Evolutionary conservation across 2,329 filamentous ascomycete genomes (phyloP).

Genomic region (Didymella arachidicola): DNA sequence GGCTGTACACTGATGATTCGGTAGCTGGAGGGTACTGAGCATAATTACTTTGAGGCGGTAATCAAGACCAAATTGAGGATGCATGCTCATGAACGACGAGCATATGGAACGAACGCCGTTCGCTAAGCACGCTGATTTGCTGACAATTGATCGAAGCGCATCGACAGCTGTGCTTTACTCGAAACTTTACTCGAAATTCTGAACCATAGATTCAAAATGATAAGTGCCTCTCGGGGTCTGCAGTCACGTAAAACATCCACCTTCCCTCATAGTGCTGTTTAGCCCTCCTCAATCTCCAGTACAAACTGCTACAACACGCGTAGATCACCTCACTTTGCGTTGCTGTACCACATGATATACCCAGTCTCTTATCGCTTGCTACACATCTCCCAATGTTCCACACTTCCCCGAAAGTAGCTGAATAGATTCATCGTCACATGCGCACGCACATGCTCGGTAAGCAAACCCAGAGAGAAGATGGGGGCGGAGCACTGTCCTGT

Average conservation of each 20-base stretch:
- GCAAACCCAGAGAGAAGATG: no score
- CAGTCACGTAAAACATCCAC: no score
- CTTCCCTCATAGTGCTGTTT: no score
- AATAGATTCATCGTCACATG: neutral
- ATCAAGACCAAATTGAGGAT: neutral
- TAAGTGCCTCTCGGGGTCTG: no score
- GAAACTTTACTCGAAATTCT: no score
- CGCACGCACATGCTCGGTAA: neutral
- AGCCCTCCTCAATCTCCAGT: no score
- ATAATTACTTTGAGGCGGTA: neutral
- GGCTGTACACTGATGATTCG: conserved; percentile 50
- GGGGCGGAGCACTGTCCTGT: neutral
- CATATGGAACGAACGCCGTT: neutral
- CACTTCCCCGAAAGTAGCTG: neutral
- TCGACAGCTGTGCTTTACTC: no score
- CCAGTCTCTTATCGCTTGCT: neutral
- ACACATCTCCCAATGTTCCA: neutral
- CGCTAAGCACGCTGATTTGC: no score
- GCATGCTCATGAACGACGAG: neutral
- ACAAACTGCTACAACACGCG: no score
- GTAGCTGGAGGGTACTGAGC: conserved; percentile 26
- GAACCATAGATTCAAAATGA: no score
- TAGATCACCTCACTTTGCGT: neutral
- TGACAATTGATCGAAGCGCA: no score
- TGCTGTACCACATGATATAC: neutral